Percentiles rank a stretch among this genome's conserved stretches.
Conservation (phyloP, 768 basidiomycete genomes). For the Pulveroboletus sp. region DNA sequence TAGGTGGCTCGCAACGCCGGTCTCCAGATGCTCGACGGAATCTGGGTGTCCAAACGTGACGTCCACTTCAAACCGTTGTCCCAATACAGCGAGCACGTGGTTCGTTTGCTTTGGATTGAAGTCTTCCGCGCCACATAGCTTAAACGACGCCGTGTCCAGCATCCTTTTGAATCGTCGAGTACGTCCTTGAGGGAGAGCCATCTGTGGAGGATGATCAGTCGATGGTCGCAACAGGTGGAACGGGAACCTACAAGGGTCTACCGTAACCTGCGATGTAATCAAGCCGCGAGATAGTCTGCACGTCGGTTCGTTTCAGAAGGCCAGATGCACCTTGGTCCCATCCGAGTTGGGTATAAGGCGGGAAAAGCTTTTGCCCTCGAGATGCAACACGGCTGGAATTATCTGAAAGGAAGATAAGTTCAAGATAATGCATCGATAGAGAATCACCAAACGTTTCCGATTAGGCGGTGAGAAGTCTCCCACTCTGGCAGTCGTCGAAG, state of each 20-base stretch:
- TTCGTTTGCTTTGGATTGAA: neutral
- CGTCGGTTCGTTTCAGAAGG: neutral
- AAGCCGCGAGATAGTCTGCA: neutral
- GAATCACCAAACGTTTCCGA: neutral
- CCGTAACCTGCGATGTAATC: neutral
- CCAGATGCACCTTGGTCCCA: neutral
- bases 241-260: neutral
- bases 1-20: constrained; percentile 10
- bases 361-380: neutral
- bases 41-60: constrained; percentile 2
- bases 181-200: constrained; percentile 7
- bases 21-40: constrained; percentile 2
- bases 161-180: neutral
- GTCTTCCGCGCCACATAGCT: neutral
- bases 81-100: constrained; percentile 1
- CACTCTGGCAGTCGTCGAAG: neutral
- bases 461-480: neutral
- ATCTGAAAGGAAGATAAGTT: neutral
- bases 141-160: neutral
- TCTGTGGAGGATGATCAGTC: neutral
- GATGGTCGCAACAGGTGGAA: too few relatives aligned
- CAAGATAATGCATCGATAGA: neutral
- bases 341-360: neutral
- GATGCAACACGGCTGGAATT: neutral
- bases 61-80: constrained; percentile 4